Base-by-base conservation (phyloP, 1,284 basidiomycete genomes). In the Pseudozyma sp. region DNA sequence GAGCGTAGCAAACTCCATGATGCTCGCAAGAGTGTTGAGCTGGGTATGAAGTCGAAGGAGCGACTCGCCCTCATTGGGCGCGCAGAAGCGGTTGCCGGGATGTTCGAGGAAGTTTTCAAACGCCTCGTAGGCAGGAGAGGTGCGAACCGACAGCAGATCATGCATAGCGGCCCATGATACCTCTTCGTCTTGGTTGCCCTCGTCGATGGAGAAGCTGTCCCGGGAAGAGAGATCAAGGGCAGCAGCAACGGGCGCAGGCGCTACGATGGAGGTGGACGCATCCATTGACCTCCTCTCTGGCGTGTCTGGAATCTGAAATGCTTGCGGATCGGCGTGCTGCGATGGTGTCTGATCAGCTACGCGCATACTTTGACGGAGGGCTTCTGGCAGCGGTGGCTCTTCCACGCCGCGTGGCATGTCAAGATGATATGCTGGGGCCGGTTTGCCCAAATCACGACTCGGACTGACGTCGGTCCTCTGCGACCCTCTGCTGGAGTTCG, bases 31-130 rank as follows among this genome's bases (percentile, higher is more conserved):
- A 10, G 80, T 80, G 39, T 69, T 58, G 50, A 81, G 74, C 47
- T 80, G 79, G 3, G 80, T 80, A 45, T 80, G 75, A 8, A 81
- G 71, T 11, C 78, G 70, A 13, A 81, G 77, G 10, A 81, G 59
- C n/a, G 75, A 62, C 48, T 81, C 78, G 24, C 78, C 80, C 54
- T 81, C 77, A 40, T 75, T 70, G 10, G 61, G 63, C 14, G 54
- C 61, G 42, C 64, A 67, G 33, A 51, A 65, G 34, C 57, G 68
- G 30, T 68, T 65, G 40, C 30, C n/a, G 16, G 73, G 54, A 9
- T 65, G 35, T 17, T 80, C 74, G 34, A 81, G 66, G 40, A 76
- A 81, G 31, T 44, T 54, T 44, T 81, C 79, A 47, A 81, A 81
- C 2, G 78, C 77, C 17, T 81, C 78, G 49, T 77, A 75, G 11